Evolutionary conservation across 768 basidiomycete species (phyloP), one percentile per base, ranked within the genome.

Genomic region (Hortiboletus flavorubellus): DNA sequence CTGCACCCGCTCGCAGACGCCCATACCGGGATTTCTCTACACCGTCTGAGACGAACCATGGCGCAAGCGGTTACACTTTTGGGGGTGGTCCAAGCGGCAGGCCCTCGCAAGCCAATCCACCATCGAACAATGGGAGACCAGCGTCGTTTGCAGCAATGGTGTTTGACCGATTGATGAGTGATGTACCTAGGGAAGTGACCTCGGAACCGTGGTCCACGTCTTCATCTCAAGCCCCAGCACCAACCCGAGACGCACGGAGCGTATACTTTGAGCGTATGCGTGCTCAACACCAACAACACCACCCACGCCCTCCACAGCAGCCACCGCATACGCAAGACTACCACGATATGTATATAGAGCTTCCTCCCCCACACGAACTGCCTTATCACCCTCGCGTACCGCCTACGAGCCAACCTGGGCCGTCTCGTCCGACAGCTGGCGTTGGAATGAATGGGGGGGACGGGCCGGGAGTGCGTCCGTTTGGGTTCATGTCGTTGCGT

Each of bases 1-100:
- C 66, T 14, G 56, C 56, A 5, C 59, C 67, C 2, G 56, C 59
- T 0, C 63, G 68, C 11, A 61, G 61, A 40, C 56, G 69, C 29
- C 59, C 51, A 3, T 23, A 40, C 8, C 61, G 61, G 31, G 58
- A 58, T 1, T 3, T 39, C 1, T 33, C 45, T 9, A 39, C 44
- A 21, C 26, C 44, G n/a, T n/a, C 62, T 8, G 64, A 49, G 33
- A 21, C 59, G 38, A 55, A 26, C 26, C 26, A 26, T 26, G 26
- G 26, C 26, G 26, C 26, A 26, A 26, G 41, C 34, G 29, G 18
- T 7, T 44, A 49, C 11, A 47, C 29, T 5, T 30, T 41, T 4
- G 52, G 52, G 10, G 45, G 50, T n/a, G 50, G 53, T 21, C 29
- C 9, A 34, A 53, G 26, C n/a, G 39, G 49, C 5, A 46, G 65